Conservation (phyloP, 306 rosid species). For the Adenanthera pavonina region DNA sequence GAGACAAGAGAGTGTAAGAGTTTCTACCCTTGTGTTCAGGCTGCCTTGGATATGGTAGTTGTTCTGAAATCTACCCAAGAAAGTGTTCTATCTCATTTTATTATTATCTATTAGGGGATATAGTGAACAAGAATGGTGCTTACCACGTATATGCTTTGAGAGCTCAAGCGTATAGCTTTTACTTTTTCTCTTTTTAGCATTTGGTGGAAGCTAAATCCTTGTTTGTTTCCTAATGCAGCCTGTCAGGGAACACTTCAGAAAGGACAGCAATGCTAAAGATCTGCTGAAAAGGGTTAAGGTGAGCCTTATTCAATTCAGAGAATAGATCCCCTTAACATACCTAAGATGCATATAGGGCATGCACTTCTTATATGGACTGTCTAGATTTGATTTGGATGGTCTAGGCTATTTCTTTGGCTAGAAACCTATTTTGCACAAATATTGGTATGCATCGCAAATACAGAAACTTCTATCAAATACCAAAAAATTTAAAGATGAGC, state of each 20-base stretch:
- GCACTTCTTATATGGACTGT: no score
- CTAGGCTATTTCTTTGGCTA: background rate
- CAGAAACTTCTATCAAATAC: background rate
- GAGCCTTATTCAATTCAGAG: slow-evolving; percentile 26
- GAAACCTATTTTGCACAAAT: background rate
- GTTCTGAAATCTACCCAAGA: background rate
- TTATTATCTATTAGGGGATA: background rate
- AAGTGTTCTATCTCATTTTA: background rate
- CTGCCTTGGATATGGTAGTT: no score
- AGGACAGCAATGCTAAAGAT: slow-evolving; percentile 69
- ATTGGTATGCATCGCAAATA: background rate
- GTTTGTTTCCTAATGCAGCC: slow-evolving; percentile 59
- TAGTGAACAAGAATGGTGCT: background rate
- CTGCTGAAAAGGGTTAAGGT: slow-evolving; percentile 82
- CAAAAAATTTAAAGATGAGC: no score
- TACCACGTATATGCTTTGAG: background rate
- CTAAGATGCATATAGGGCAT: no score
- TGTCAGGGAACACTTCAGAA: slow-evolving; percentile 74
- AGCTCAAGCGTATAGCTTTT: background rate
- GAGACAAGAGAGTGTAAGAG: no score
- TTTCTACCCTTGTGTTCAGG: no score
- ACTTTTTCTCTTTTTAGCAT: slow-evolving; percentile 11
- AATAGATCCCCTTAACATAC: background rate
- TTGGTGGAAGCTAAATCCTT: slow-evolving; percentile 20
- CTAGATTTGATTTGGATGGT: background rate